Base-by-base conservation (phyloP, 768 basidiomycete species). In the Pleurotus pulmonarius region DNA sequence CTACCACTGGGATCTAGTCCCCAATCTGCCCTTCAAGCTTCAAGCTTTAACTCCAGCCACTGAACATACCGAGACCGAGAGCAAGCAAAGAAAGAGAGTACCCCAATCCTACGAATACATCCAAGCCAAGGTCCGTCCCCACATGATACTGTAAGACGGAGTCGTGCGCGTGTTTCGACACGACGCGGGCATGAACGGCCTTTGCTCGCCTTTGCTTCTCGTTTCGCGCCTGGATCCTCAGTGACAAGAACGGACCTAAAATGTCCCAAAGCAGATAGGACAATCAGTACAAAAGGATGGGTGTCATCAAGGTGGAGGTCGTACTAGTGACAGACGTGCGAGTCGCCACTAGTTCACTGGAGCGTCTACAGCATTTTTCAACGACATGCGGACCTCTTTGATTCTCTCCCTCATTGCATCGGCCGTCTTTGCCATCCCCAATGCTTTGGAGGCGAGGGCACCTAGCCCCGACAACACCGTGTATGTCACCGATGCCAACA, bases 391-490 rank as follows among this genome's bases (percentile, higher is more conserved):
- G 20, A 9, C 22, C 18, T 6, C 24, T 15, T n/a, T 41, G 4
- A n/a, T 41, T 8, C 22, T 41, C 26, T 53, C 39, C 18, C 11
- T 53, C 9, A 18, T 53, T 39, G 37, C 51, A 13, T 20, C 41
- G 7, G n/a, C 22, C 8, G 39, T 41, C 38, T n/a, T 1, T 22
- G 51, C 51, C 15, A 8, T 53, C 5, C 51, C 51, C n/a, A 41
- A 39, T 20, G 24, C 9, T 3, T 25, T 53, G 5, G 39, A 39
- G 51, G n/a, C 51, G 9, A n/a, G 51, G n/a, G 51, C 51, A 39
- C 51, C 51, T 12, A 53, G 51, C 22, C 13, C 51, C 11, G 80
- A 81, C 58, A 83, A 83, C 60, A 79, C 77, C 56, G 82, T 83
- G 56, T 76, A 70, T 58, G 69, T 83, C 34, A 79, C 74, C 1